phyloP scores from a whole-genome alignment of 352 stramenopile genomes.

The Thraustochytrium striatum region DNA sequence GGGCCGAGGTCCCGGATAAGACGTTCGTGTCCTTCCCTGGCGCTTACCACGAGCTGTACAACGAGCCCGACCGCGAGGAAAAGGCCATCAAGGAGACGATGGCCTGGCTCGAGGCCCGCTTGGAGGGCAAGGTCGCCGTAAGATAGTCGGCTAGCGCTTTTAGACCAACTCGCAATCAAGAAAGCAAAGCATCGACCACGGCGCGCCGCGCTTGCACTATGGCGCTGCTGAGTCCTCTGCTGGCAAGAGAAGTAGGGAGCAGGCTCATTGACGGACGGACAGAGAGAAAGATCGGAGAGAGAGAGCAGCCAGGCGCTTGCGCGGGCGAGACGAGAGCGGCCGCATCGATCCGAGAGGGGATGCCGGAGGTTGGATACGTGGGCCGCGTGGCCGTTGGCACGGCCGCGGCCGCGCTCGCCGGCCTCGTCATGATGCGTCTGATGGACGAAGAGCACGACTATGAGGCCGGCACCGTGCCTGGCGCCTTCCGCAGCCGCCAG shows the following conservation, averaged over 20 bases:
- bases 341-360: too few species aligned
- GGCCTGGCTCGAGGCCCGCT: not conserved
- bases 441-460: constrained; percentile 46
- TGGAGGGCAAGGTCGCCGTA: too few species aligned
- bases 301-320: too few species aligned
- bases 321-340: too few species aligned
- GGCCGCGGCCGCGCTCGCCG: not conserved
- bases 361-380: not conserved
- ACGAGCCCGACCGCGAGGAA: not conserved
- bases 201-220: too few species aligned
- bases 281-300: too few species aligned
- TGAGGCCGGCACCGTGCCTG: not conserved
- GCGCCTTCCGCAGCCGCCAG: not conserved
- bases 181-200: too few species aligned
- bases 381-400: not conserved
- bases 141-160: too few species aligned
- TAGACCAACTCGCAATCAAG: too few species aligned
- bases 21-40: not conserved
- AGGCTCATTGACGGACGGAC: too few species aligned
- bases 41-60: constrained; percentile 11
- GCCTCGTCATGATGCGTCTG: not conserved
- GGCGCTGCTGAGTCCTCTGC: too few species aligned
- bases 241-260: too few species aligned
- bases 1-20: not conserved
- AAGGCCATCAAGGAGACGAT: not conserved